Evolutionary conservation across 805 yeast genomes (phyloP).

Genomic region (Middelhovenomyces tepae): DNA sequence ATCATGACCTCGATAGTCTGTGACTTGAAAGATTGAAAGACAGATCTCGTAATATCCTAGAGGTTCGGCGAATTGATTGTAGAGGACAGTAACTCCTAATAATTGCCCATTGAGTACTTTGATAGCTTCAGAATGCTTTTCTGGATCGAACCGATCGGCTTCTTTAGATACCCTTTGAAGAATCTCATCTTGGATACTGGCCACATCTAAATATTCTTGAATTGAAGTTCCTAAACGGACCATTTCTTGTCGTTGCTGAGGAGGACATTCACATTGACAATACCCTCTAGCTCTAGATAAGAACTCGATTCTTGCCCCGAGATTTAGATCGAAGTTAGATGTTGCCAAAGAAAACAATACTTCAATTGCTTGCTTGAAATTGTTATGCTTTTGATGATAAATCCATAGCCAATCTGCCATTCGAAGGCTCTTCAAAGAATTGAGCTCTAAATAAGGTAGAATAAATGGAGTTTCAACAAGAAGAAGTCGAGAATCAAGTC

Average conservation of each 20-base stretch:
- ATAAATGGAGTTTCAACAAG: conserved; percentile 77
- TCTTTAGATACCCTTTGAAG: conserved; percentile 33
- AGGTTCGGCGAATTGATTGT: conserved; percentile 81
- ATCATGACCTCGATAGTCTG: conserved; percentile 78
- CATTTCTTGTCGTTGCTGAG: conserved; percentile 67
- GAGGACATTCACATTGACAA: conserved; percentile 77
- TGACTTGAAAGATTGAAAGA: conserved; percentile 64
- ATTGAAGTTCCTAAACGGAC: conserved; percentile 59
- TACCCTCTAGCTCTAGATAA: conserved; percentile 89
- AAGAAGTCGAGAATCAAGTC: conserved; percentile 65
- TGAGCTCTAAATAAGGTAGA: conserved; percentile 56
- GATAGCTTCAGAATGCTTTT: conserved; percentile 43
- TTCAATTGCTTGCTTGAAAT: conserved; percentile 75
- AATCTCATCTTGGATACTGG: conserved; percentile 72
- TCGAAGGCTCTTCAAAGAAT: conserved; percentile 45
- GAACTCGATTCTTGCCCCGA: conserved; percentile 74
- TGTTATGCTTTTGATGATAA: conserved; percentile 74
- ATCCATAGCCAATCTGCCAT: conserved; percentile 83
- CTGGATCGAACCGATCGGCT: conserved; percentile 27
- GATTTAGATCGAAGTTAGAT: conserved; percentile 53
- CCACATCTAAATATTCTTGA: conserved; percentile 76
- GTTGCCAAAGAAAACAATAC: conserved; percentile 65
- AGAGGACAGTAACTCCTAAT: conserved; percentile 65
- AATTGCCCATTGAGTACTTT: conserved; percentile 54
- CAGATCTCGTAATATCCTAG: conserved; percentile 80